These are phyloP conservation scores for Nakaseomyces uthaithaninus DNA, from an alignment of 1,139 yeast genomes.

Conservation along the genomic window DNA sequence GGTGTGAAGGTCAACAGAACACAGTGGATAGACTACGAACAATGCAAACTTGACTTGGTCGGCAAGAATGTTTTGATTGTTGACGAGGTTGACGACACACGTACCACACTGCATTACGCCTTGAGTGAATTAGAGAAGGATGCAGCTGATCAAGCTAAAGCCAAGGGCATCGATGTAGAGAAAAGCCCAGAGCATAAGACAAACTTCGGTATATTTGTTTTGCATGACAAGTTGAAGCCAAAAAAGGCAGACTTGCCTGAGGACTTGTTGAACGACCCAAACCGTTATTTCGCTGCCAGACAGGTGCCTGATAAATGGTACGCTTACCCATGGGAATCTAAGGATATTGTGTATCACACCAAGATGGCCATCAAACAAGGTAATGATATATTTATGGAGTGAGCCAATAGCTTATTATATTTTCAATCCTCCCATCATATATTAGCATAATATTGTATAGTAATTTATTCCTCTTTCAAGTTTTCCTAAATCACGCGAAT, in stretches of 20 bases:
- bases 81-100: conserved; percentile 64
- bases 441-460: no score
- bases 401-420: no score
- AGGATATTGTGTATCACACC: conserved; percentile 83
- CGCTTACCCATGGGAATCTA: conserved; percentile 96
- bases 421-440: no score
- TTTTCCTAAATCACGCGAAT: no score
- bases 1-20: conserved; percentile 57
- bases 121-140: conserved; percentile 50
- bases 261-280: conserved; percentile 36
- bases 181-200: conserved; percentile 43
- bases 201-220: conserved; percentile 78
- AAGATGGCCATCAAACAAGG: conserved; percentile 74
- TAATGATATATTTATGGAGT: conserved; percentile 36
- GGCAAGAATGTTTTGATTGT: conserved; percentile 56
- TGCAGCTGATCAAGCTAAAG: conserved; percentile 42
- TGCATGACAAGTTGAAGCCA: conserved; percentile 86
- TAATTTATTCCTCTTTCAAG: no score
- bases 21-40: conserved; percentile 61
- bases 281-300: conserved; percentile 81
- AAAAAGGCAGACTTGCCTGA: conserved; percentile 65
- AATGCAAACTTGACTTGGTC: conserved; percentile 41
- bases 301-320: conserved; percentile 91
- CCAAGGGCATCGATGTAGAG: conserved; percentile 36
- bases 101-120: conserved; percentile 59